Percentiles rank a stretch among this genome's conserved stretches.
Evolutionary conservation across 2,329 filamentous ascomycete species (phyloP).

Genomic region (Coniochaeta ligniaria): DNA sequence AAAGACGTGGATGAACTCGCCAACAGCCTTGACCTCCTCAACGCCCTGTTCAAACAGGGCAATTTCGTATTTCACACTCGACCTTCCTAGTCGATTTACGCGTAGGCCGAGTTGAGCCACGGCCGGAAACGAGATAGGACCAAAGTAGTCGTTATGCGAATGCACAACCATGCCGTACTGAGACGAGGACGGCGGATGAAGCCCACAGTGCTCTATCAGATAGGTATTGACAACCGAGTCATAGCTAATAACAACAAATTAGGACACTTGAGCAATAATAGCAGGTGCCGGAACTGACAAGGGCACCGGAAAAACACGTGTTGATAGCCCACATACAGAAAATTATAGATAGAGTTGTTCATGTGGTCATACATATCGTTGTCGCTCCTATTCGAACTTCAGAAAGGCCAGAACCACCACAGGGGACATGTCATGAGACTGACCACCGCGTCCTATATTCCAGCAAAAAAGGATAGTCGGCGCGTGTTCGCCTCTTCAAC

Average conservation of each 20-base stretch:
- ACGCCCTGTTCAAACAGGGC: conserved; percentile 73
- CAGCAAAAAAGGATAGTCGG: conserved; percentile 70
- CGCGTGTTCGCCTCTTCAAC: conserved; percentile 56
- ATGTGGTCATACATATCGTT: conserved; percentile 95
- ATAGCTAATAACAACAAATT: conserved; percentile 46
- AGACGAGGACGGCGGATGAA: conserved; percentile 61
- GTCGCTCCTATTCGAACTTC: conserved; percentile 56
- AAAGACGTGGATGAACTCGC: conserved; percentile 82
- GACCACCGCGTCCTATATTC: conserved; percentile 87
- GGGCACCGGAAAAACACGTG: not conserved
- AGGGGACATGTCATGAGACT: conserved; percentile 11
- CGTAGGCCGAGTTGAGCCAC: conserved; percentile 74
- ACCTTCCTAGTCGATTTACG: conserved; percentile 76
- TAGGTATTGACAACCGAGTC: conserved; percentile 89
- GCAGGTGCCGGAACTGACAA: not conserved
- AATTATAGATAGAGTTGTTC: conserved; percentile 85
- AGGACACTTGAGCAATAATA: not conserved
- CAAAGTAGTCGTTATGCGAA: conserved; percentile 79
- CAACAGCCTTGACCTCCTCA: conserved; percentile 72
- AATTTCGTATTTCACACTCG: conserved; percentile 85
- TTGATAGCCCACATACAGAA: conserved; percentile 46
- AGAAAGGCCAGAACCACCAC: not conserved
- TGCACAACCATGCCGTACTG: conserved; percentile 82
- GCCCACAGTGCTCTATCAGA: conserved; percentile 69
- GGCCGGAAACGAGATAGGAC: conserved; percentile 73